These are phyloP conservation scores for Chimonanthus salicifolius DNA, from an alignment of 164 flowering plant genomes.

Conservation along the genomic window DNA sequence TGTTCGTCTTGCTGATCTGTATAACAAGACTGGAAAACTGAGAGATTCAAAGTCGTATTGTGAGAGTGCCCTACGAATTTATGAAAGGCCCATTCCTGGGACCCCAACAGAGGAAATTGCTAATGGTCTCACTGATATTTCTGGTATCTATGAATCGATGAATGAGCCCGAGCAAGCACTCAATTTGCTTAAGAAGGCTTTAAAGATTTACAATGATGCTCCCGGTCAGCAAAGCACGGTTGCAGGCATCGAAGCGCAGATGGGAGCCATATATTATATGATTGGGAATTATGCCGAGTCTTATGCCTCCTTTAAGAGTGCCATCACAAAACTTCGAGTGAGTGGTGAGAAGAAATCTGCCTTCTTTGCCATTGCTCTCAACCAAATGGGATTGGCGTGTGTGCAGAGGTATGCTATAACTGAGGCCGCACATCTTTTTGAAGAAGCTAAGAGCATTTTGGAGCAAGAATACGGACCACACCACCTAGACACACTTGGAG, in stretches of 20 bases:
- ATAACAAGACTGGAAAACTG: conserved; percentile 70
- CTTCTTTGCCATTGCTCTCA: conserved; percentile 85
- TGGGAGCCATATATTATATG: conserved; percentile 90
- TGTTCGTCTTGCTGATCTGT: conserved; percentile 82
- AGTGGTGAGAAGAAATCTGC: conserved; percentile 87
- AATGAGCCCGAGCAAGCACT: conserved; percentile 82
- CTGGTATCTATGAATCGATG: conserved; percentile 93
- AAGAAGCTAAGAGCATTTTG: conserved; percentile 71
- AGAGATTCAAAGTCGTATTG: conserved; percentile 80
- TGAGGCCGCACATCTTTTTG: conserved; percentile 83
- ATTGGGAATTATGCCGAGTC: conserved; percentile 71
- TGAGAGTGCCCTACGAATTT: conserved; percentile 92
- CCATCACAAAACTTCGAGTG: conserved; percentile 66
- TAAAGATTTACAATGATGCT: conserved; percentile 55
- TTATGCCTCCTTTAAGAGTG: conserved; percentile 55
- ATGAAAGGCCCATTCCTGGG: conserved; percentile 66
- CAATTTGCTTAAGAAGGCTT: conserved; percentile 69
- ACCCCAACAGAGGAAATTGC: conserved; percentile 88
- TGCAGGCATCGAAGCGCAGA: conserved; percentile 93
- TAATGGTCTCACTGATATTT: conserved; percentile 72
- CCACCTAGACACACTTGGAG: conserved; percentile 92
- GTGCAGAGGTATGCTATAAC: conserved; percentile 68
- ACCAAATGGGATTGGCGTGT: conserved; percentile 95
- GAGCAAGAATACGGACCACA: conserved; percentile 85
- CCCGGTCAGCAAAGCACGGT: conserved; percentile 91